phyloP scores from a whole-genome alignment of 768 basidiomycete genomes.

The Tulasnella sp. region DNA sequence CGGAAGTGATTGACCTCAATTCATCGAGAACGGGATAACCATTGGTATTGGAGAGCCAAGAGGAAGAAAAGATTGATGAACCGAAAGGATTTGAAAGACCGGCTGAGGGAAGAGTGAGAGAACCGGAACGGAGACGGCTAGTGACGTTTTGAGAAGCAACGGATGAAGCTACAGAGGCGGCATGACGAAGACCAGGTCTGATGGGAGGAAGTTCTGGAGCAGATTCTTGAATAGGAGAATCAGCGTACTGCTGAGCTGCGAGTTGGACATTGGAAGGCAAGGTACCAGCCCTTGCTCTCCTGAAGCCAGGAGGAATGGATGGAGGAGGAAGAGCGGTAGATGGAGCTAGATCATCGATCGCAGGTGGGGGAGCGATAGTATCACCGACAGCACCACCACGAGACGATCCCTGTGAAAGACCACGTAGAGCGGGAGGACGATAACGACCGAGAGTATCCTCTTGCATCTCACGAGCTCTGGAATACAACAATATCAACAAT shows the following conservation, averaged over 20 bases:
- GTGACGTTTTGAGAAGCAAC: slow-evolving; percentile 49
- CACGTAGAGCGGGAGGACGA: slow-evolving; percentile 66
- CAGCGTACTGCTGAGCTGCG: slow-evolving; percentile 69
- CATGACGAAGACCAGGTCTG: slow-evolving; percentile 61
- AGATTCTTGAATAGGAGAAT: slow-evolving; percentile 33
- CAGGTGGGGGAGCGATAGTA: slow-evolving; percentile 40
- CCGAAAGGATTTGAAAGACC: slow-evolving; percentile 71
- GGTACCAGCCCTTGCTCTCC: slow-evolving; percentile 94
- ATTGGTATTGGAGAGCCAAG: slow-evolving; percentile 57
- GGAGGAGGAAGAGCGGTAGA: slow-evolving; percentile 48
- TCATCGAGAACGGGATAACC: slow-evolving; percentile 56
- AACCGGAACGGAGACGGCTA: slow-evolving; percentile 84
- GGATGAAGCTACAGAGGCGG: slow-evolving; percentile 49
- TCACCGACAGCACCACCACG: slow-evolving; percentile 40
- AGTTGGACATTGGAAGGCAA: slow-evolving; percentile 90
- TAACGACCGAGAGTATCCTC: slow-evolving; percentile 63
- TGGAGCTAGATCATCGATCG: slow-evolving; percentile 33
- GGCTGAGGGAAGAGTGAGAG: slow-evolving; percentile 70
- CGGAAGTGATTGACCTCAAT: slow-evolving; percentile 64
- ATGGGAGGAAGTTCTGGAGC: slow-evolving; percentile 19
- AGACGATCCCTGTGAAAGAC: slow-evolving; percentile 25
- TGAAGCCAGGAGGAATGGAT: slow-evolving; percentile 74
- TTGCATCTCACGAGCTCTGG: slow-evolving; percentile 74
- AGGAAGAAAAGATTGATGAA: slow-evolving; percentile 76
- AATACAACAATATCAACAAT: slow-evolving; percentile 8